Conservation (phyloP, 495 filamentous ascomycete species). For the Hypomontagnella monticulosa region DNA sequence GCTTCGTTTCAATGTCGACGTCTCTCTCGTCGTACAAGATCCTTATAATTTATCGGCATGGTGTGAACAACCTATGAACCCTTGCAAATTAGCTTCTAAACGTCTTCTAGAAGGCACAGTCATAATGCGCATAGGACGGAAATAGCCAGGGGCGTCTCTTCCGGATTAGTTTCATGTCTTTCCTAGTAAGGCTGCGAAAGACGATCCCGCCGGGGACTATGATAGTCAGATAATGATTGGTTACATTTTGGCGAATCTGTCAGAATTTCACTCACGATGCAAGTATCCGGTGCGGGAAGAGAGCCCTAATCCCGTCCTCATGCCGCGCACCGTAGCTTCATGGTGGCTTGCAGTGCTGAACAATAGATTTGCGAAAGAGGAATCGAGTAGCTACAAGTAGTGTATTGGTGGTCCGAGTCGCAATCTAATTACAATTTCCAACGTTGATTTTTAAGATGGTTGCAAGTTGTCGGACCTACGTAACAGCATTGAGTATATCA, state of each 20-base stretch:
- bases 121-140: conserved; percentile 34
- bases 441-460: too few relatives aligned
- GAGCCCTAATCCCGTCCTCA: conserved; percentile 41
- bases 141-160: conserved; percentile 30
- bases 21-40: background rate
- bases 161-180: conserved; percentile 32
- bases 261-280: conserved; percentile 41
- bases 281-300: conserved; percentile 42
- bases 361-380: conserved; percentile 25
- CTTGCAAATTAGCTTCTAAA: conserved; percentile 37
- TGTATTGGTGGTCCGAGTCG: background rate
- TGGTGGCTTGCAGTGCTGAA: conserved; percentile 35
- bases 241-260: conserved; percentile 41
- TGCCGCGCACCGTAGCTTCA: conserved; percentile 40
- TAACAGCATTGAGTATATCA: background rate
- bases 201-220: conserved; percentile 24
- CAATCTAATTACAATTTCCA: background rate
- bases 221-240: conserved; percentile 35
- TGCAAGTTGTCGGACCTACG: background rate
- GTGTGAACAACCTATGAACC: conserved; percentile 5
- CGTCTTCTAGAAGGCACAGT: conserved; percentile 44
- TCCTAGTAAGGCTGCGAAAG: conserved; percentile 34
- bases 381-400: background rate
- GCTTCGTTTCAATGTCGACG: background rate
- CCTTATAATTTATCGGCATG: background rate